phyloP scores from a whole-genome alignment of 2,329 filamentous ascomycete species.

The Exophiala bonariae region DNA sequence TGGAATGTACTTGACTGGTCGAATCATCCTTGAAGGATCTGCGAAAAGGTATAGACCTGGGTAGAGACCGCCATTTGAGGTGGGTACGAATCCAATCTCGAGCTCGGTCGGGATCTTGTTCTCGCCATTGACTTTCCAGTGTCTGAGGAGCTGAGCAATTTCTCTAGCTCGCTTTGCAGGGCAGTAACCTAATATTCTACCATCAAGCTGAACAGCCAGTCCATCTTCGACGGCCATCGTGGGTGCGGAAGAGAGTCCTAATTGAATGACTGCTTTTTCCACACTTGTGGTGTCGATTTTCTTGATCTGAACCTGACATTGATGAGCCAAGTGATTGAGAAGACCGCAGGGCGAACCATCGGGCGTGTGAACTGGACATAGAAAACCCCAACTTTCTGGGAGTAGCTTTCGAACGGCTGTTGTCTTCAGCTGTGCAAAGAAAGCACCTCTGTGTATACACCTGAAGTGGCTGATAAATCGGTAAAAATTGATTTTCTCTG shows the following conservation, averaged over 20 bases:
- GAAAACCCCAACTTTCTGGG: conserved; percentile 96
- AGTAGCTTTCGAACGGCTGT: conserved; percentile 94
- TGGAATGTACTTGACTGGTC: conserved; percentile 88
- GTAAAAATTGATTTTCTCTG: conserved; percentile 98
- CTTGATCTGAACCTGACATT: conserved; percentile 83
- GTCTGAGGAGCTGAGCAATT: conserved; percentile 82
- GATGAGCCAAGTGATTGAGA: conserved; percentile 92
- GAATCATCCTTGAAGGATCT: conserved; percentile 78
- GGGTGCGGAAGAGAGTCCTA: conserved; percentile 75
- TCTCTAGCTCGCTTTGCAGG: conserved; percentile 76
- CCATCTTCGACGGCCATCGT: conserved; percentile 79
- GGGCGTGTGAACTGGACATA: conserved; percentile 96
- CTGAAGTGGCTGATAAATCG: conserved; percentile 99
- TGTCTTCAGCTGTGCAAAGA: conserved; percentile 96
- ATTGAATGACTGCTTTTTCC: conserved; percentile 70
- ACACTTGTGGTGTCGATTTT: conserved; percentile 72
- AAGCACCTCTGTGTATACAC: conserved; percentile 98
- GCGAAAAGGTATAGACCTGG: conserved; percentile 95
- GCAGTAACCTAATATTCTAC: conserved; percentile 86
- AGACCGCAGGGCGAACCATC: conserved; percentile 94
- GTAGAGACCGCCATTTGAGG: conserved; percentile 88
- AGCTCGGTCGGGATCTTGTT: conserved; percentile 79
- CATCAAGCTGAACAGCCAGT: conserved; percentile 87
- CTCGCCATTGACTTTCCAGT: conserved; percentile 91
- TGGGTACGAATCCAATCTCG: conserved; percentile 88